Percentiles rank a stretch among this genome's conserved stretches.
Conservation (phyloP, 164 flowering plant species). For the Vitis labrusca region DNA sequence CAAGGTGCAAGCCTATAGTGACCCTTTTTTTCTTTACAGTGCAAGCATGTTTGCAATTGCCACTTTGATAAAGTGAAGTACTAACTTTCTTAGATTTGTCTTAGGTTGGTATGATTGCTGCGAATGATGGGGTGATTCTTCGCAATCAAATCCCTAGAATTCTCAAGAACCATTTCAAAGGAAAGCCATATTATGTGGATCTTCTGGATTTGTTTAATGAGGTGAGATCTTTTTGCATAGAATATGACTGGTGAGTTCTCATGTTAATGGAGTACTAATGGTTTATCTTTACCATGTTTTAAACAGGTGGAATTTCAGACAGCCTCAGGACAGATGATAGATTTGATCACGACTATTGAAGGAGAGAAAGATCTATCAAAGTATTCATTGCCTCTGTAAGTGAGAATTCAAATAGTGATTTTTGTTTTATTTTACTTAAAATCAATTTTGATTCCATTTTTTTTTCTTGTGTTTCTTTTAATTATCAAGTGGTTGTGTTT, state of each 20-base stretch:
- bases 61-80: too few relatives aligned
- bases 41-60: too few relatives aligned
- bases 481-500: constrained; percentile 7
- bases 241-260: background rate
- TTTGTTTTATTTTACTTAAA: background rate
- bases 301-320: constrained; percentile 84
- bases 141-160: constrained; percentile 80
- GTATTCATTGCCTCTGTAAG: constrained; percentile 69
- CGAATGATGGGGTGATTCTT: constrained; percentile 73
- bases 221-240: constrained; percentile 33
- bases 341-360: constrained; percentile 73
- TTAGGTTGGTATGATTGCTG: constrained; percentile 80
- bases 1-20: constrained; percentile 35
- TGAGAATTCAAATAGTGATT: background rate
- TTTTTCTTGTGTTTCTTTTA: background rate
- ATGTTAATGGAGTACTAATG: background rate
- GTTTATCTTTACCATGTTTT: constrained; percentile 6
- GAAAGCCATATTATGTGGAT: constrained; percentile 78
- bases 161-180: constrained; percentile 66
- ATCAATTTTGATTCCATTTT: background rate
- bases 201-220: constrained; percentile 82
- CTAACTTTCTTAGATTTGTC: background rate
- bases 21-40: background rate
- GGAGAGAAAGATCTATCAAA: constrained; percentile 77
- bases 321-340: constrained; percentile 80